Evolutionary conservation across 139 green algal species (phyloP).

Genomic region (Zygnema cylindricum): DNA sequence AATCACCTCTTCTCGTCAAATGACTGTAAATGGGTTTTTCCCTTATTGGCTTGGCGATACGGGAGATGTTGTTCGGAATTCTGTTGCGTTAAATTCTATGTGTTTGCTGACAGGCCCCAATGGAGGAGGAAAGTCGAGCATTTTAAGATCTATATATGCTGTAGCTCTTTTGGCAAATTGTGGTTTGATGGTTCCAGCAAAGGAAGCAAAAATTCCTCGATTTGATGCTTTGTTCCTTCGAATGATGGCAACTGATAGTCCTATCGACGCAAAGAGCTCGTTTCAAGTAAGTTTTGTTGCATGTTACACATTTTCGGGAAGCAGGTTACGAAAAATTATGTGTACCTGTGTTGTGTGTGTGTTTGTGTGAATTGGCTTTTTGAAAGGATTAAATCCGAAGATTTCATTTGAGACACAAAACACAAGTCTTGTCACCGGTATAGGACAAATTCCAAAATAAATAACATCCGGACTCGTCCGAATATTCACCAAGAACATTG

Average conservation of each 20-base stretch:
- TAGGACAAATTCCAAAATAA: no score
- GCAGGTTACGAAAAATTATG: no score
- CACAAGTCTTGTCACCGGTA: no score
- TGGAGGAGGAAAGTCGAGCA: constrained; percentile 87
- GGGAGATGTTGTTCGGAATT: constrained; percentile 17
- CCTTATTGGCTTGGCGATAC: constrained; percentile 51
- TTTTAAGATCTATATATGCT: constrained; percentile 78
- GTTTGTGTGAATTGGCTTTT: constrained; percentile 18
- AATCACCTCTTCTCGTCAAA: neutral
- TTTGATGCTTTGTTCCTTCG: constrained; percentile 83
- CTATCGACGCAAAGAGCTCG: constrained; percentile 78
- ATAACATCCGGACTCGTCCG: no score
- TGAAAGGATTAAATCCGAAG: no score
- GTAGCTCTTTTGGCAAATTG: constrained; percentile 80
- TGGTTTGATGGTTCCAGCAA: constrained; percentile 78
- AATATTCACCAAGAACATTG: no score
- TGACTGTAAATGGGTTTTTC: constrained; percentile 33
- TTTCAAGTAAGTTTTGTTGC: constrained; percentile 70
- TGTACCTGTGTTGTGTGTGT: neutral
- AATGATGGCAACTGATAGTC: constrained; percentile 81
- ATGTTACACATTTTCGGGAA: neutral
- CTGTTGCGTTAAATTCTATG: constrained; percentile 41
- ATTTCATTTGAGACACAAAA: no score
- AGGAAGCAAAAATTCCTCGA: constrained; percentile 63
- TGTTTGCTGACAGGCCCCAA: constrained; percentile 33